Percentiles rank a stretch among this genome's conserved stretches.
Conservation (phyloP, 2,329 filamentous ascomycete species). For the Venturia effusa region DNA sequence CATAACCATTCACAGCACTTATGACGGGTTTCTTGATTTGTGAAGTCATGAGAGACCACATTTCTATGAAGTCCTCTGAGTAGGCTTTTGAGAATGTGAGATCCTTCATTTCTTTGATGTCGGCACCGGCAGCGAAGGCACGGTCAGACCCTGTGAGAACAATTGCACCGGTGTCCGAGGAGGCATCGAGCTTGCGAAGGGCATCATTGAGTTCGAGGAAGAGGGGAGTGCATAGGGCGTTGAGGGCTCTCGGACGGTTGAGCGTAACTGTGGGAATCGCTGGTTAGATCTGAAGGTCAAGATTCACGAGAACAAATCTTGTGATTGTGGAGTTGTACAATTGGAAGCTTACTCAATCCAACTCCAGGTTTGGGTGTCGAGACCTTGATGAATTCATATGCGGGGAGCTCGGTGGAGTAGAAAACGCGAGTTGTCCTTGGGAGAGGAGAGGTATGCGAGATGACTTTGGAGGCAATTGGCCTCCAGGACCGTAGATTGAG, state of each 20-base stretch:
- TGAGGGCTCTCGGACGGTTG: constrained; percentile 89
- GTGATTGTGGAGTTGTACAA: not conserved
- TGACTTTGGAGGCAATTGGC: constrained; percentile 51
- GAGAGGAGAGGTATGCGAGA: constrained; percentile 34
- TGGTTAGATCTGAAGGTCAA: constrained; percentile 6
- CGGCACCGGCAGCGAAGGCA: constrained; percentile 89
- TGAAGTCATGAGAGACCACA: constrained; percentile 79
- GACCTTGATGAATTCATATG: constrained; percentile 74
- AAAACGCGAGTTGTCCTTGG: constrained; percentile 43
- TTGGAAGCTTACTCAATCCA: constrained; percentile 55
- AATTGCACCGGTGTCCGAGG: constrained; percentile 61
- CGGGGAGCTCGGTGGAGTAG: constrained; percentile 31
- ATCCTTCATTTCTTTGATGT: constrained; percentile 98
- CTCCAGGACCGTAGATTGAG: constrained; percentile 42
- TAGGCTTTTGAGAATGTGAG: constrained; percentile 85
- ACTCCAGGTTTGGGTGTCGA: constrained; percentile 82
- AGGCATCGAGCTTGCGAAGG: constrained; percentile 57
- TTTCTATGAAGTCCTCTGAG: constrained; percentile 83
- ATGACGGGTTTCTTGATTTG: constrained; percentile 89
- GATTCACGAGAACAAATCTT: not conserved
- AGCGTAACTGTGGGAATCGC: constrained; percentile 58
- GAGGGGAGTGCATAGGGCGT: constrained; percentile 83
- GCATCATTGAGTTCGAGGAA: constrained; percentile 82
- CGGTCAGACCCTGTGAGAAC: constrained; percentile 80
- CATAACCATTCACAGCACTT: constrained; percentile 87